Evolutionary conservation across 169 alveolate genomes (phyloP).

Genomic region (Plasmodium inui): DNA sequence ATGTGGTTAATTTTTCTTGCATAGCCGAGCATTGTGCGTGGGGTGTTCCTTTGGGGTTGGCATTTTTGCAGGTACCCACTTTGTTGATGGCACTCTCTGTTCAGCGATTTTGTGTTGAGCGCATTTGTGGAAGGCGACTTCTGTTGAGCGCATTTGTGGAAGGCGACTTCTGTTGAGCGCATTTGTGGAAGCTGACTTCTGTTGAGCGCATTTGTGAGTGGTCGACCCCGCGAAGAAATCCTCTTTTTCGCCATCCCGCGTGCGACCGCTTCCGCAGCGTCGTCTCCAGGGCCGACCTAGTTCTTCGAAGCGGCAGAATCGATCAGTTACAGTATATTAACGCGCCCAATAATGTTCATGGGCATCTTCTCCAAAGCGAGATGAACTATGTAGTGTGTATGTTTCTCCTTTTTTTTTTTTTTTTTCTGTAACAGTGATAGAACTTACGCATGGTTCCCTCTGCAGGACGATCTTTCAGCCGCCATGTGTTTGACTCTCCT

Average conservation of each 20-base stretch:
- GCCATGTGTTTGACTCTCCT: not conserved
- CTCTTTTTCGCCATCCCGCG: not conserved
- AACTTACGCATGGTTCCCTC: not conserved
- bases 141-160: too few species aligned
- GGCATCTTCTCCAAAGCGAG: not conserved
- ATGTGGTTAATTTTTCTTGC: constrained; percentile 21
- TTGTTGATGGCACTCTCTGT: not conserved
- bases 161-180: not conserved
- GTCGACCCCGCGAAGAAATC: not conserved
- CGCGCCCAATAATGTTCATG: not conserved
- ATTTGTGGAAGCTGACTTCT: not conserved
- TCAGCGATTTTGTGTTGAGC: too few species aligned
- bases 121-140: not conserved
- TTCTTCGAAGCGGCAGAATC: not conserved
- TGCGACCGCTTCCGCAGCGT: not conserved
- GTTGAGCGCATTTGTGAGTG: not conserved
- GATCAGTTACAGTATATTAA: not conserved
- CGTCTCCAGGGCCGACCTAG: not conserved
- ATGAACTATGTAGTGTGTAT: not conserved
- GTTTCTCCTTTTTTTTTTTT: not conserved
- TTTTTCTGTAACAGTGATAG: not conserved
- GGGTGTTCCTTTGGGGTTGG: not conserved
- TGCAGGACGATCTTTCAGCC: not conserved
- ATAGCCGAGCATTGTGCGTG: constrained; percentile 15
- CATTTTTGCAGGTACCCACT: not conserved